Base-by-base conservation (phyloP, 768 basidiomycete genomes). In the Tulasnella sp. region DNA sequence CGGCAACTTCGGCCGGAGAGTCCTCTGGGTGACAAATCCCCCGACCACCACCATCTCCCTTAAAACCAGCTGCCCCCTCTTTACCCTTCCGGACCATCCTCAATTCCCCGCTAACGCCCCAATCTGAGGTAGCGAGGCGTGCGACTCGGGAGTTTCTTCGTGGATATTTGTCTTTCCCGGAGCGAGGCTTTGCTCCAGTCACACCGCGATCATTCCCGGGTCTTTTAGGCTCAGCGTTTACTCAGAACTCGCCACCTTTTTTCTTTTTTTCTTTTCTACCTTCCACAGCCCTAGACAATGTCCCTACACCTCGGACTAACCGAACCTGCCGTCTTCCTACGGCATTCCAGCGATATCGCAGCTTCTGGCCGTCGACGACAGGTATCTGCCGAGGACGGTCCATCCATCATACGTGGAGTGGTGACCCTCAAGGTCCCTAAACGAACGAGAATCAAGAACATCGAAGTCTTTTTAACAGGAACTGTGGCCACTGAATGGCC, bases 371-470 rank as follows among this genome's bases (percentile, higher is more conserved):
- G 86, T 58, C 80, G 80, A 19, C 72, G 80, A 54, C 75, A 82
- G 80, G 79, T 83, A 79, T 83, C 83, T 79, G 76, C 85, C 70
- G 87, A 88, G 79, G 84, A 83, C 3, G 82, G 84, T 9, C 87
- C 87, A 1, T 88, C 91, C 22, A 83, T 90, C 80, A 83, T 93
- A 15, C 84, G 91, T 69, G 91, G 91, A 12, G 83, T 92, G 4
- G 85, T 93, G 75, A 89, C 88, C 1, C 84, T 93, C 76, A 85
- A 84, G 17, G 83, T 92, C 52, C 84, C 85, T 38, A 97, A 97
- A 81, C 90, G 95, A 0, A 95, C 90, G 73, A 90, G 90, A 82
- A 90, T 99, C 79, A 90, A 91, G 39, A 92, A 90, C 80, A 96
- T 99, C 76, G 91, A 91, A 75, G 85, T 97, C 49, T 89, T 91